These are phyloP conservation scores for Solanum tarijense DNA, from an alignment of 257 asterid genomes.

Conservation along the genomic window DNA sequence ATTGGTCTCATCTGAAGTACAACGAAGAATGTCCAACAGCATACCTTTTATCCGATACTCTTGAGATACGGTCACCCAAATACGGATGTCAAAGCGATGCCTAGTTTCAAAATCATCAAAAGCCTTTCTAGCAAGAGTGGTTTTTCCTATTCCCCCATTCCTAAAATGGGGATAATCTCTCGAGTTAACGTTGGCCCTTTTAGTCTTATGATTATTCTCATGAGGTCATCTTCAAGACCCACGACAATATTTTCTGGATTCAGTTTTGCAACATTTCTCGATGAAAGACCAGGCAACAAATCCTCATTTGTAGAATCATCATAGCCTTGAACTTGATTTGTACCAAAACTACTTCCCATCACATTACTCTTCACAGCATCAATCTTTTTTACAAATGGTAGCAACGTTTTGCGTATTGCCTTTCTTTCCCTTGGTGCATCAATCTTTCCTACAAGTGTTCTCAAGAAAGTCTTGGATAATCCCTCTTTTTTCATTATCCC, in stretches of 20 bases:
- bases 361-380: background rate
- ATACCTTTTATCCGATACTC: background rate
- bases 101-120: background rate
- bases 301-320: background rate
- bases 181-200: background rate
- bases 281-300: background rate
- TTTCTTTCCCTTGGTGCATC: background rate
- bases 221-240: background rate
- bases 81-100: background rate
- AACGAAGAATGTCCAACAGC: background rate
- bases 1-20: background rate
- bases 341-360: background rate
- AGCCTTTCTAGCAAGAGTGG: background rate
- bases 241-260: background rate
- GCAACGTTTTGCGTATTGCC: background rate
- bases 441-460: background rate
- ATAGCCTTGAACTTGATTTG: background rate
- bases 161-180: background rate
- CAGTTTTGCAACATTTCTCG: background rate
- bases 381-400: background rate
- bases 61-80: constrained; percentile 1
- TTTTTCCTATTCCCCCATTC: background rate
- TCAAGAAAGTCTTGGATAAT: background rate
- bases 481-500: background rate
- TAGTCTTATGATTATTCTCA: background rate